Base-by-base conservation (phyloP, 2,329 filamentous ascomycete species). In the Trichoderma atroviride region DNA sequence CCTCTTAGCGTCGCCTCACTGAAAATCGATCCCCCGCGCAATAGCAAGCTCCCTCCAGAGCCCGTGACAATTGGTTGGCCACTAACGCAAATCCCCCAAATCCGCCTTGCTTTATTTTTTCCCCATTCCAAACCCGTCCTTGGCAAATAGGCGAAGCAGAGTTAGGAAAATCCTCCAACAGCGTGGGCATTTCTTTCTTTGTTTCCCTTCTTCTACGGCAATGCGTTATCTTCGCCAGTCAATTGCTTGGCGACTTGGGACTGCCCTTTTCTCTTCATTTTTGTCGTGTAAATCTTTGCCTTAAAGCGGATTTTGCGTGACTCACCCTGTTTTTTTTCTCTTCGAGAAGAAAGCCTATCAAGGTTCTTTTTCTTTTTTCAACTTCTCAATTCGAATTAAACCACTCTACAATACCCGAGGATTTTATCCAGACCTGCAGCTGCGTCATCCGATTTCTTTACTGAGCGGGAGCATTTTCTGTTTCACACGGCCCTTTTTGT, bases 61-160 rank as follows among this genome's bases (percentile, higher is more conserved):
- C 68, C 43, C 68, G 68, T 69, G 68, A 60, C 68, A 65, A 69
- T 65, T 65, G 68, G 68, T 69, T 69, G 68, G 68, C 55, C 52
- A 56, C 47, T 43, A 69, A 58, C 9, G 47, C 52, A 50, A 47
- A 24, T n/a, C 27, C n/a, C 52, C 31, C 16, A 29, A 16, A 37
- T 68, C 33, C 7, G n/a, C 27, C 37, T 22, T 4, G n/a, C 52
- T 29, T 68, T 33, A 22, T 5, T 5, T 35, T 31, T 35, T 3
- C n/a, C 22, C 9, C 2, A 22, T n/a, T 4, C n/a, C 19, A 19
- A 57, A 57, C 31, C 55, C 13, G 43, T 29, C 53, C n/a, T 29
- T 47, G 16, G 16, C 10, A 13, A 24, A 50, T 11, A 24, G 19
- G 7, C 2, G 4, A 33, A 33, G 31, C 9, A 33, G 31, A 33